Percentiles rank a stretch among this genome's conserved stretches.
phyloP scores from a whole-genome alignment of 1,284 basidiomycete species.

The Bjerkandera adusta region DNA sequence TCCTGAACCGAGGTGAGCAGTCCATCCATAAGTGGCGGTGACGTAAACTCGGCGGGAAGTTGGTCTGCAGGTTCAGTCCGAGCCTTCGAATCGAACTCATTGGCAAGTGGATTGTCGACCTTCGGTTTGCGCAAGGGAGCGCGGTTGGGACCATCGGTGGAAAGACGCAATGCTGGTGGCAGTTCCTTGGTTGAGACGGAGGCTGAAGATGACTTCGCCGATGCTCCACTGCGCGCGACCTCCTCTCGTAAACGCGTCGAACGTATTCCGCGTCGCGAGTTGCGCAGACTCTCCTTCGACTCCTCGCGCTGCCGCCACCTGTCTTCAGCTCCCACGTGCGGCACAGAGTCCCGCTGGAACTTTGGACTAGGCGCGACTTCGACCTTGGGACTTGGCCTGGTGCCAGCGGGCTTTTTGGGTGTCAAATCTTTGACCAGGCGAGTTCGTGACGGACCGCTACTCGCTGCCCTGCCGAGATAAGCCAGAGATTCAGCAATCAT shows the following conservation, averaged over 20 bases:
- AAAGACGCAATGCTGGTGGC: not conserved
- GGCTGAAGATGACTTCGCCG: not conserved
- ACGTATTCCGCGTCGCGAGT: not conserved
- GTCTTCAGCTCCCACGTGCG: constrained; percentile 25
- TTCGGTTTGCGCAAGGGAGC: constrained; percentile 12
- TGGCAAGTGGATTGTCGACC: constrained; percentile 31
- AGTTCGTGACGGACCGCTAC: constrained; percentile 28
- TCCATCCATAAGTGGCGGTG: constrained; percentile 66
- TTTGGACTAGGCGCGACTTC: constrained; percentile 29
- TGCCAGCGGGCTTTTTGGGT: constrained; percentile 22
- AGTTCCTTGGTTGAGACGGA: not conserved
- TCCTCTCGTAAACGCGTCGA: not conserved
- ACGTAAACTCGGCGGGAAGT: constrained; percentile 45
- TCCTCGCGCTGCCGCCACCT: not conserved
- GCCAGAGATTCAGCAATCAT: not conserved
- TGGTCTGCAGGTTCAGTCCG: constrained; percentile 20
- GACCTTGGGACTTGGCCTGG: constrained; percentile 13
- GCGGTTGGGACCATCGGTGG: constrained; percentile 3
- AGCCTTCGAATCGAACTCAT: constrained; percentile 39
- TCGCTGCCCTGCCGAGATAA: not conserved
- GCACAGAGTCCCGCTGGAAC: constrained; percentile 28
- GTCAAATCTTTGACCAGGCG: constrained; percentile 37
- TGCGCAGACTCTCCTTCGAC: not conserved
- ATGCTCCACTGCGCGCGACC: not conserved
- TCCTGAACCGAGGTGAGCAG: constrained; percentile 55